phyloP scores from a whole-genome alignment of 2,329 filamentous ascomycete species.

The Kalaharituber pfeilii region DNA sequence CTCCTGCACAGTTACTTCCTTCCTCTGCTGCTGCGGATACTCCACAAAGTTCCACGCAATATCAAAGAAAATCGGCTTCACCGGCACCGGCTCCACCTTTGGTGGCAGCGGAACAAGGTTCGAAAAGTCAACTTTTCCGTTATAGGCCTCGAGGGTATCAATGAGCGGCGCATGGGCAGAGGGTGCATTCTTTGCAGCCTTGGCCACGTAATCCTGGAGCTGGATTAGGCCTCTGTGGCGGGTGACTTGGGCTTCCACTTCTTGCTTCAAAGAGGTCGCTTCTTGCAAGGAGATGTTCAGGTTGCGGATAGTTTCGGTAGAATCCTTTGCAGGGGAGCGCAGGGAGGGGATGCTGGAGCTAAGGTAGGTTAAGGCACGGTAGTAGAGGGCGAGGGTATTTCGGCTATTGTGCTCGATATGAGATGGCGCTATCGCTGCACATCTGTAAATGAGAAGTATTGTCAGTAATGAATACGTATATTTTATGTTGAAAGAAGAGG shows the following conservation, averaged over 20 bases:
- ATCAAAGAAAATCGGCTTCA: slow-evolving; percentile 92
- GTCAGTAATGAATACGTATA: neutral
- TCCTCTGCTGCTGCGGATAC: slow-evolving; percentile 50
- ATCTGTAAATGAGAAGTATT: slow-evolving; percentile 33
- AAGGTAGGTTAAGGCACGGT: slow-evolving; percentile 42
- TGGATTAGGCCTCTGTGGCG: slow-evolving; percentile 76
- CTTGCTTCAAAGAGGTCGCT: slow-evolving; percentile 39
- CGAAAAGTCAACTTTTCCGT: slow-evolving; percentile 50
- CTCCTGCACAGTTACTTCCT: slow-evolving; percentile 23
- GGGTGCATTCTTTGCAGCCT: slow-evolving; percentile 21
- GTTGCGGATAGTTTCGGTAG: slow-evolving; percentile 39
- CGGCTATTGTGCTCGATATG: slow-evolving; percentile 56
- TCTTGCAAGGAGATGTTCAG: slow-evolving; percentile 47
- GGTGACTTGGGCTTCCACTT: slow-evolving; percentile 54
- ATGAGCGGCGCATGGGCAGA: neutral
- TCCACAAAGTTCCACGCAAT: slow-evolving; percentile 96
- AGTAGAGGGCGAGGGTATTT: slow-evolving; percentile 72
- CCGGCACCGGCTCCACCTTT: slow-evolving; percentile 61
- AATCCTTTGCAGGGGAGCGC: slow-evolving; percentile 27
- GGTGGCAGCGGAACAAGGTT: slow-evolving; percentile 81
- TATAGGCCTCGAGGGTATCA: slow-evolving; percentile 9
- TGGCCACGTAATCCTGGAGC: slow-evolving; percentile 45
- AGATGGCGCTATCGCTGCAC: slow-evolving; percentile 68
- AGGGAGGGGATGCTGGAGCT: slow-evolving; percentile 30
- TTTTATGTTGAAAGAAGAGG: neutral